Conservation (phyloP, 352 stramenopile genomes). For the Globisporangium parvum region DNA sequence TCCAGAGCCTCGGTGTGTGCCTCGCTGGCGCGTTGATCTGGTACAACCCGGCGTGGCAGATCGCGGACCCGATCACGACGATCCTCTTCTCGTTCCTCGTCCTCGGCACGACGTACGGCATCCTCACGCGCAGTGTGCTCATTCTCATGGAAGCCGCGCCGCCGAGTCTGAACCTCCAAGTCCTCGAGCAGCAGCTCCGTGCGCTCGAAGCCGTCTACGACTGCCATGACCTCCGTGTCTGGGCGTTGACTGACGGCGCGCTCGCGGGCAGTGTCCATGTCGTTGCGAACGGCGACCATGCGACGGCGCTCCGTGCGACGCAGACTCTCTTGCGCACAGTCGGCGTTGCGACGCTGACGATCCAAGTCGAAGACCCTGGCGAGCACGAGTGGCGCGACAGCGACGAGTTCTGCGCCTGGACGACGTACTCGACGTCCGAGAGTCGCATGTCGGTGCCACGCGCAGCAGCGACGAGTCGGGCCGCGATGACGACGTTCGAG, state of each 20-base stretch:
- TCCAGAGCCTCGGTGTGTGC: constrained; percentile 96
- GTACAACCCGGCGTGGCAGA: constrained; percentile 93
- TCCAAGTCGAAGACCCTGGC: constrained; percentile 58
- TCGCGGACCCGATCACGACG: constrained; percentile 96
- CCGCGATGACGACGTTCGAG: constrained; percentile 22
- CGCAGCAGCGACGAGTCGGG: constrained; percentile 34
- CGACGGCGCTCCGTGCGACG: constrained; percentile 41
- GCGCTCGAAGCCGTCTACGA: constrained; percentile 82
- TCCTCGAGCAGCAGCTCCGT: constrained; percentile 56
- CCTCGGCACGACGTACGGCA: constrained; percentile 90
- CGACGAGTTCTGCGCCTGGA: constrained; percentile 49
- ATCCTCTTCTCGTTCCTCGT: constrained; percentile 95
- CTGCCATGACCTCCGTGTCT: constrained; percentile 98
- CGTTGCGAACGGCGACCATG: constrained; percentile 48
- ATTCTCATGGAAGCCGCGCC: constrained; percentile 96
- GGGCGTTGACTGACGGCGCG: constrained; percentile 90
- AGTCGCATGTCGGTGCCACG: constrained; percentile 74
- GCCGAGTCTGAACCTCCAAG: constrained; percentile 36
- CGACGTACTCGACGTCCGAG: constrained; percentile 40
- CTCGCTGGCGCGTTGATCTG: constrained; percentile 95
- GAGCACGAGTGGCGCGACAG: constrained; percentile 41
- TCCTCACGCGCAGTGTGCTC: constrained; percentile 87
- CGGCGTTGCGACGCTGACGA: constrained; percentile 53
- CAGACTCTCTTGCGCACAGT: constrained; percentile 46
- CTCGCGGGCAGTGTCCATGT: constrained; percentile 91